Evolutionary conservation across 2,329 filamentous ascomycete species (phyloP), one percentile per base, ranked within the genome.

Genomic region (Pseudogymnoascus sp.): DNA sequence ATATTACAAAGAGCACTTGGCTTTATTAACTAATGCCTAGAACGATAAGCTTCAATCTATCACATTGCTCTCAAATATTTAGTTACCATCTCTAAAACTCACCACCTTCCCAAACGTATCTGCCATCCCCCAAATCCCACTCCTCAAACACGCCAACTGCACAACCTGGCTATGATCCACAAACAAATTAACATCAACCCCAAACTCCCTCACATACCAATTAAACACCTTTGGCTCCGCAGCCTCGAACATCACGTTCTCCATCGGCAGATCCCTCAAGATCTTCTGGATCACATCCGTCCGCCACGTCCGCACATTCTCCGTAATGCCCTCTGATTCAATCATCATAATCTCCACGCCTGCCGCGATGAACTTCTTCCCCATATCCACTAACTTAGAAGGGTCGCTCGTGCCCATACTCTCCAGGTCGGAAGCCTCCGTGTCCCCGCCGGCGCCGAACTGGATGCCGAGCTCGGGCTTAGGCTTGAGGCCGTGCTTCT

Each of bases 101-200:
- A 79, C 78, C 64, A 82, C 73, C 71, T 82, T 82, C 14, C 81
- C 81, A 75, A 81, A 84, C 0, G 80, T 83, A 68, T 84, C 81
- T 6, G 79, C 78, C 70, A 78, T 83, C 2, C 81, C 82, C 81
- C 80, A 84, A 46, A 84, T 83, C 0, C 82, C 81, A 41, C 77
- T 74, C 40, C 80, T 74, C 65, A 84, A 68, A 63, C 80, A 81
- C 24, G 75, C 78, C 62, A 84, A 67, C 73, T 84, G 81, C 64
- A 84, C 81, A 68, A 83, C 83, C 74, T 84, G 81, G 38, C 80
- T 82, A 69, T 84, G 80, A 66, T 84, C 81, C 61, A 84, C 80
- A 70, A 84, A 84, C 33, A 84, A 66, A 66, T 84, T 84, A 43
- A 84, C 81, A 67, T 84, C 80, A 31, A 81, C 76, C 5, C 82